These are phyloP conservation scores for Botrytis hyacinthi DNA, from an alignment of 2,329 filamentous ascomycete genomes.

Conservation along the genomic window DNA sequence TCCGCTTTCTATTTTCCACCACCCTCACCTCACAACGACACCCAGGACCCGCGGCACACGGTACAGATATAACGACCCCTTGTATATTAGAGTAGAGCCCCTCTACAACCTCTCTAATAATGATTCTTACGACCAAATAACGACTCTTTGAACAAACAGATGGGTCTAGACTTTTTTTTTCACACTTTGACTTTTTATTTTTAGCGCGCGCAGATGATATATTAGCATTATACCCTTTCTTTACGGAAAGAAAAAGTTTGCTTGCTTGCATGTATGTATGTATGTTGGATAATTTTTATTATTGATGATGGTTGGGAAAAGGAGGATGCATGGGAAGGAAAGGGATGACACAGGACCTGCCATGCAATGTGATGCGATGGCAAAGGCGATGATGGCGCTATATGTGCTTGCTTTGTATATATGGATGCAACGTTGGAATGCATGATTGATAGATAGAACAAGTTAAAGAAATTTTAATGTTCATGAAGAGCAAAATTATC, in stretches of 20 bases:
- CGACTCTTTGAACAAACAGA: neutral
- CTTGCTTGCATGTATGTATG: neutral
- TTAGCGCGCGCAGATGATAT: neutral
- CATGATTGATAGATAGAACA: neutral
- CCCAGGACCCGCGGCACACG: neutral
- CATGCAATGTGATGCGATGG: neutral
- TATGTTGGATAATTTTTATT: conserved; percentile 17
- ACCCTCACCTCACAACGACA: neutral
- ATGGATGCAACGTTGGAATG: neutral
- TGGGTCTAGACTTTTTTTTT: conserved; percentile 1
- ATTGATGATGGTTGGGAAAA: neutral
- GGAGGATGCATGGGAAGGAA: neutral
- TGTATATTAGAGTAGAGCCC: conserved; percentile 6
- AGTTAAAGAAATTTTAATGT: neutral
- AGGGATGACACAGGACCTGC: neutral
- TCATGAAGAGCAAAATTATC: neutral
- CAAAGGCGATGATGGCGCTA: neutral
- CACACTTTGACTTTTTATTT: neutral
- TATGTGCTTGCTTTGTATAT: conserved; percentile 5
- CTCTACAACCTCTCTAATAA: neutral
- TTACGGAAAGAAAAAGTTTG: conserved; percentile 14
- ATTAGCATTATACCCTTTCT: conserved; percentile 24
- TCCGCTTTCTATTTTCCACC: neutral
- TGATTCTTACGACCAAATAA: conserved; percentile 8
- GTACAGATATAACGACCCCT: neutral